These are phyloP conservation scores for Eutrema japonicum DNA, from an alignment of 345 rosid species.

Conservation along the genomic window DNA sequence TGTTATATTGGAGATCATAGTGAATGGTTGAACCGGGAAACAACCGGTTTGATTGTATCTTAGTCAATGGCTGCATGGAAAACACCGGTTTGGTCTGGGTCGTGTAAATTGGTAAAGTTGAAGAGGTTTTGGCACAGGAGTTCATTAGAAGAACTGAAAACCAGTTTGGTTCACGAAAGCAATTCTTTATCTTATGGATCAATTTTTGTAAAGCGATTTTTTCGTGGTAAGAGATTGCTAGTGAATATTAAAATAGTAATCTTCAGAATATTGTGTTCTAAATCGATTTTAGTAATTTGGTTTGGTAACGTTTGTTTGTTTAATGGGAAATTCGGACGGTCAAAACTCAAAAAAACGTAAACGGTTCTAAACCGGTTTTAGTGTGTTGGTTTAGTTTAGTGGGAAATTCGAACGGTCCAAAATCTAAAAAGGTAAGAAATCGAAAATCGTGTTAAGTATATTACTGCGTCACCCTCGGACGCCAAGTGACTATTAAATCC, in stretches of 20 bases:
- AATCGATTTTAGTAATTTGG: not conserved
- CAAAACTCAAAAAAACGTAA: too few relatives aligned
- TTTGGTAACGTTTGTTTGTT: not conserved
- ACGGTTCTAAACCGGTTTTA: not conserved
- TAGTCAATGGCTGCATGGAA: constrained; percentile 15
- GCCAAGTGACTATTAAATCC: constrained; percentile 20
- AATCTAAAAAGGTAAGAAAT: not conserved
- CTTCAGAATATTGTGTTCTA: not conserved
- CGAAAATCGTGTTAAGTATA: not conserved
- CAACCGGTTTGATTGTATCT: constrained; percentile 12
- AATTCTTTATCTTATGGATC: not conserved
- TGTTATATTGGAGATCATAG: constrained; percentile 77
- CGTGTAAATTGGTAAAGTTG: constrained; percentile 27
- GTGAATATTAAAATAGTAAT: not conserved
- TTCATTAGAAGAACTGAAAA: not conserved
- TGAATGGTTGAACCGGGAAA: constrained; percentile 44
- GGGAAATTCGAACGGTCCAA: constrained; percentile 11
- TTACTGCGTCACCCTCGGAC: constrained; percentile 4
- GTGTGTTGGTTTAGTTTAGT: not conserved
- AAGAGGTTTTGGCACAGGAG: constrained; percentile 9
- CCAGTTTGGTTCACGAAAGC: constrained; percentile 16
- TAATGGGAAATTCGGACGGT: too few relatives aligned
- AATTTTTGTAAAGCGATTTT: constrained; percentile 3
- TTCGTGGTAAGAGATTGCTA: not conserved
- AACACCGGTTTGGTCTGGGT: constrained; percentile 26